A percentile compares a stretch with the other conserved stretches of the same genome.
These are phyloP conservation scores for Boletellus emodensis DNA, from an alignment of 768 basidiomycete species.

Conservation along the genomic window DNA sequence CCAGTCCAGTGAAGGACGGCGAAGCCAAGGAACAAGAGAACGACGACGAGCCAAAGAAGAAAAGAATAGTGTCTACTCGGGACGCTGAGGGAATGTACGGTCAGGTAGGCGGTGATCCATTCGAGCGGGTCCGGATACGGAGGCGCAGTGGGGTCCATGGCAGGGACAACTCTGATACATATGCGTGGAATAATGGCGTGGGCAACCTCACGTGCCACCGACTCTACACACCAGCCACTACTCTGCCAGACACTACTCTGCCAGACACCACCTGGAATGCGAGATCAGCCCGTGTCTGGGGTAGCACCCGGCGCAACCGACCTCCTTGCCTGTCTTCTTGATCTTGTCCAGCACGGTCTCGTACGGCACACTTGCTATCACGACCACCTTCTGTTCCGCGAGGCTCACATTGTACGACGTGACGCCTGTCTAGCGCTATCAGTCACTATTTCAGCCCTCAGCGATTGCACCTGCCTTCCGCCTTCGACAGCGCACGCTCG, in stretches of 20 bases:
- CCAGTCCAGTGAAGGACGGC: conserved; percentile 43
- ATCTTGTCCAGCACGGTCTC: conserved; percentile 69
- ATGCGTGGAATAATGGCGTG: too few species aligned
- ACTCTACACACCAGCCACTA: conserved; percentile 19
- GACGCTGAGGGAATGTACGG: conserved; percentile 50
- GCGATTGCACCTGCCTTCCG: conserved; percentile 31
- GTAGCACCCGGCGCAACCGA: conserved; percentile 25
- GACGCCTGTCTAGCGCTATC: conserved; percentile 11
- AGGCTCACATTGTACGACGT: conserved; percentile 55
- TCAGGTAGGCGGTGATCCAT: conserved; percentile 56
- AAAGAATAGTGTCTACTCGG: conserved; percentile 55
- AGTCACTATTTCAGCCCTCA: neutral
- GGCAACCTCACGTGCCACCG: too few species aligned
- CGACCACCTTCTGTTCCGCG: conserved; percentile 68
- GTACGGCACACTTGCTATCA: conserved; percentile 56
- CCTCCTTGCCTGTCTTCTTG: conserved; percentile 91
- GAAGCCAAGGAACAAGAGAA: conserved; percentile 37
- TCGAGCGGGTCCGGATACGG: conserved; percentile 39
- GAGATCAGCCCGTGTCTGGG: neutral
- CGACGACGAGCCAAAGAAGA: conserved; percentile 55
- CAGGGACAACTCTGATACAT: neutral
- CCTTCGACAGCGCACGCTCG: conserved; percentile 66
- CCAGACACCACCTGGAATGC: conserved; percentile 43
- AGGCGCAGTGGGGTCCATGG: conserved; percentile 22
- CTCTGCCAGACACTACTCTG: conserved; percentile 44